Base-by-base conservation (phyloP, 2,329 filamentous ascomycete species). In the Aureobasidium sp. region DNA sequence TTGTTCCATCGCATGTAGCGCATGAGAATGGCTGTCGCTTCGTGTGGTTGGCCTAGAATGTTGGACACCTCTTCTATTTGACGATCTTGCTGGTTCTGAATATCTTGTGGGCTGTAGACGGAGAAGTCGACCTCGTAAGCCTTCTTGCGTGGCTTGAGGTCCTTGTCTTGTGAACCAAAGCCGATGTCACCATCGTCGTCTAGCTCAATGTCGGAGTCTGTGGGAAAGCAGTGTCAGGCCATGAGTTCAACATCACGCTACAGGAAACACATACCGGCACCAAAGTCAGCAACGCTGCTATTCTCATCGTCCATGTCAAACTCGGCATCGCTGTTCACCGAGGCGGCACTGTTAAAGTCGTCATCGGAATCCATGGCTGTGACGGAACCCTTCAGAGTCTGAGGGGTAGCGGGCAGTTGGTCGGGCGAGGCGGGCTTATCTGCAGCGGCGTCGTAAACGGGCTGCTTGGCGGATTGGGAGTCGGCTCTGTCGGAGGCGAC, bases 1-100 rank as follows among this genome's bases (percentile, higher is more conserved):
- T 96, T 94, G 75, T 97, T 97, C 94, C 94, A 99, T 71, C 91
- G 84, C 68, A 90, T 90, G 75, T 94, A 85, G 51, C 94, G 88
- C 64, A 99, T 80, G 44, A 99, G 81, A 59, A 99, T 97, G 27
- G 92, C 93, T 0, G 90, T 87, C 66, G 94, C 90, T 75, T 97
- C 94, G 69, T 90, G 89, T 17, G 89, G 86, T 72, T 97, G 87
- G 64, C 92, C 90, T 39, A 99, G 82, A 66, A 99, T 93, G 79
- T 88, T 89, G 66, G 94, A 91, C 64, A 97, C 91, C 72, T 97
- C 92, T 68, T 88, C 82, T 68, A 99, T 85, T 76, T 97, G 89
- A 61, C 87, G 84, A 69, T 92, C 85, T 74, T 99, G 94, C 71
- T 96, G 89, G 37, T 78, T 81, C 71, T 94, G 87, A 62, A 99